Percentiles rank a stretch among this genome's conserved stretches.
Evolutionary conservation across 352 stramenopile species (phyloP).

Genomic region (Phytophthora sojae): DNA sequence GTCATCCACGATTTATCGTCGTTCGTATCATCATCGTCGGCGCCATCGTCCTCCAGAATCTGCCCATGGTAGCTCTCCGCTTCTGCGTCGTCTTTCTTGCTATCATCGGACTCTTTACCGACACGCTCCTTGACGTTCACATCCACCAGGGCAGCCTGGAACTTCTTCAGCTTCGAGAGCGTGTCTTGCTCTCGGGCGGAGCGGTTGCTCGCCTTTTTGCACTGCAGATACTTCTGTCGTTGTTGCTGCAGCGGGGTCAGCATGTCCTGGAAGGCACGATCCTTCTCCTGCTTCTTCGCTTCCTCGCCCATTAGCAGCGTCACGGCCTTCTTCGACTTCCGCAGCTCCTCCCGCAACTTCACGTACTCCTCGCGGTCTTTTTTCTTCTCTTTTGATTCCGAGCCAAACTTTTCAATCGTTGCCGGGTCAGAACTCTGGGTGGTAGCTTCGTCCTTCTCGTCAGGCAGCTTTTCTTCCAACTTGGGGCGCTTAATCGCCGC

Average conservation of each 20-base stretch:
- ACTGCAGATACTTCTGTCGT: slow-evolving; percentile 72
- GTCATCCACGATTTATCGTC: slow-evolving; percentile 83
- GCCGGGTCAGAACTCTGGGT: slow-evolving; percentile 1
- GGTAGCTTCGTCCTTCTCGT: slow-evolving; percentile 37
- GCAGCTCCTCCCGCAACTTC: slow-evolving; percentile 72
- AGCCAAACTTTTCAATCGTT: slow-evolving; percentile 15
- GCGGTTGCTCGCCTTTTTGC: slow-evolving; percentile 65
- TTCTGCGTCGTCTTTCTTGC: slow-evolving; percentile 12
- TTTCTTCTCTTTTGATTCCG: slow-evolving; percentile 22
- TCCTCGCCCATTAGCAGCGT: slow-evolving; percentile 65
- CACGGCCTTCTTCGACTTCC: slow-evolving; percentile 66
- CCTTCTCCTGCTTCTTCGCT: slow-evolving; percentile 62
- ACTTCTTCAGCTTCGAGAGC: slow-evolving; percentile 71
- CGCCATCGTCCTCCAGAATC: slow-evolving; percentile 61
- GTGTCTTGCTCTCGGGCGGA: slow-evolving; percentile 72
- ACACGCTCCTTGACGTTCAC: slow-evolving; percentile 40
- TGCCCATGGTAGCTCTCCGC: slow-evolving; percentile 70
- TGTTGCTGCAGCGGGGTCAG: slow-evolving; percentile 81
- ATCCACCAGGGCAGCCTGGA: slow-evolving; percentile 58
- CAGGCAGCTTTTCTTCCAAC: neutral
- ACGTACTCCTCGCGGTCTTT: slow-evolving; percentile 70
- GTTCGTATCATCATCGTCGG: slow-evolving; percentile 44
- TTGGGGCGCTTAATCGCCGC: slow-evolving; percentile 1
- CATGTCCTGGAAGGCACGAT: slow-evolving; percentile 71
- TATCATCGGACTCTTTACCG: slow-evolving; percentile 6